Base-by-base conservation (phyloP, 2,329 filamentous ascomycete genomes). In the Whalleya microplaca region DNA sequence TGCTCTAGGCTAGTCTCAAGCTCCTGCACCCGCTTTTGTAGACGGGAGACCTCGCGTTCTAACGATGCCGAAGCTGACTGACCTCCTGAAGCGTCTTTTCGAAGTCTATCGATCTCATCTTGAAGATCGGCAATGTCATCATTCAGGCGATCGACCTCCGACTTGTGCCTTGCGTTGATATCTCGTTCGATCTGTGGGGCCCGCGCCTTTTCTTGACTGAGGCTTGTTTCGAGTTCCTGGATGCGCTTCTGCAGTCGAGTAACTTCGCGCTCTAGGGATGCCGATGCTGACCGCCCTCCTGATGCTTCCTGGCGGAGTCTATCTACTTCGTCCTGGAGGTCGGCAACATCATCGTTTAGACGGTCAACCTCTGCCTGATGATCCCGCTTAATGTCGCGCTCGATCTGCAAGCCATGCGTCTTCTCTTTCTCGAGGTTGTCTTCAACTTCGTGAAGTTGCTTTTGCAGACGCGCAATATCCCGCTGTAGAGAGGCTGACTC, bases 401-500 rank as follows among this genome's bases (percentile, higher is more conserved):
- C 86, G 51, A 83, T 83, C 46, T 85, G 80, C 5, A 84, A 71
- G 6, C 82, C 80, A 59, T 84, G 81, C 42, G 83, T 78, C 54
- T 80, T 82, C 66, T 89, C 82, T 50, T 78, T 75, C 21, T 78
- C 72, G 2, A 85, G 70, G 19, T 71, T 78, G 21, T 73, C 70
- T 56, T 83, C 78, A 16, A 83, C 73, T 47, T 82, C 76, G 10
- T 75, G 67, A 7, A 80, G 71, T 21, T 80, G 72, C 58, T 70
- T 77, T 58, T 82, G 75, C 18, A 84, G 68, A 21, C 72, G 76
- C 21, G 80, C 71, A 2, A 91, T 74, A 45, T 92, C 88, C 21
- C 79, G 79, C 67, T 91, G 88, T 12, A 92, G 75, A n/a, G 84
- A 78, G 4, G 80, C 77, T 1, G 87, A 89, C 70, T 93, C 88